A percentile compares a stretch with the other conserved stretches of the same genome.
phyloP scores from a whole-genome alignment of 257 asterid species.

The Scutellaria barbata region DNA sequence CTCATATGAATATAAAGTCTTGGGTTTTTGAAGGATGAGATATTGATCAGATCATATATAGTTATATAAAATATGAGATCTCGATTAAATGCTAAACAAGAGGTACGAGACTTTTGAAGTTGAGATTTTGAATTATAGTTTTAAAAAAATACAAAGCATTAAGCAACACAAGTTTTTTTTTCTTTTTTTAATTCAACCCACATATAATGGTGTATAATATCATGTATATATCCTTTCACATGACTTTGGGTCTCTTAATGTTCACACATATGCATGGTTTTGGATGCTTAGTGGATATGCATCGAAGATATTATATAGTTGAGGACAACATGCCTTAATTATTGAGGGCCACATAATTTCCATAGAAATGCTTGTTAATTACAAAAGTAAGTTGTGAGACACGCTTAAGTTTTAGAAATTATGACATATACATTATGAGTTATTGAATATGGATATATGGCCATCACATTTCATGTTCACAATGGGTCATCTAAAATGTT shows the following conservation, averaged over 20 bases:
- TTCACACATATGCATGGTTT: conserved; percentile 34
- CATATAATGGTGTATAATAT: background rate
- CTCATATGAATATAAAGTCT: no score
- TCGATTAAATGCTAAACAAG: no score
- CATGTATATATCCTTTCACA: background rate
- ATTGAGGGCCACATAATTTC: conserved; percentile 25
- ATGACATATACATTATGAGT: background rate
- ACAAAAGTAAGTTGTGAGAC: background rate
- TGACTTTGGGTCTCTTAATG: conserved; percentile 17
- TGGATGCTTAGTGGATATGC: conserved; percentile 8
- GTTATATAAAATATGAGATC: no score
- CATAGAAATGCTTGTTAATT: background rate
- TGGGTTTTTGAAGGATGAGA: no score
- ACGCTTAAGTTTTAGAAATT: background rate
- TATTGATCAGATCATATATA: no score
- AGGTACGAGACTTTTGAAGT: no score
- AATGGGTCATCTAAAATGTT: no score
- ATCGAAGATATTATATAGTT: conserved; percentile 2
- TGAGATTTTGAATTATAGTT: no score
- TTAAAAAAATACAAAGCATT: no score
- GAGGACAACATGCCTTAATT: conserved; percentile 1
- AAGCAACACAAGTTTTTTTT: background rate
- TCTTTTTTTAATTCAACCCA: background rate
- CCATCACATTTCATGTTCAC: background rate
- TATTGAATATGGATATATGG: background rate